These are phyloP conservation scores for Striga asiatica DNA, from an alignment of 257 asterid genomes.

Conservation along the genomic window DNA sequence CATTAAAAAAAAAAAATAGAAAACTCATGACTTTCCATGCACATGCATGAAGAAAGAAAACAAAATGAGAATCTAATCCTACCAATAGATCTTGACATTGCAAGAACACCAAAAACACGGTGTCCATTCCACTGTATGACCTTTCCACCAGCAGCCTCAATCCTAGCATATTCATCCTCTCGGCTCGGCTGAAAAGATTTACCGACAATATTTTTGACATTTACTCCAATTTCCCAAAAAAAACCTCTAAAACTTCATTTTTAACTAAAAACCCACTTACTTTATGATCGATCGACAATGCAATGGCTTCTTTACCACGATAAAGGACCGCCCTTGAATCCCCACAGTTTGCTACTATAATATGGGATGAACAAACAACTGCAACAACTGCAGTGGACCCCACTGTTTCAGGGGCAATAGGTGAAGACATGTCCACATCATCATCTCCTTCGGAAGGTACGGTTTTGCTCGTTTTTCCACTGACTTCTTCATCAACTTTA, in stretches of 20 bases:
- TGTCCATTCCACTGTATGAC: constrained; percentile 98
- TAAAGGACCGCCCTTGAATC: constrained; percentile 3
- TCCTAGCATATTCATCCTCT: constrained; percentile 88
- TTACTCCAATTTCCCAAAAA: neutral
- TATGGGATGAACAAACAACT: neutral
- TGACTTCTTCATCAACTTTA: constrained; percentile 69
- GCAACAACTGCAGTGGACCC: constrained; percentile 8
- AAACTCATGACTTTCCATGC: neutral
- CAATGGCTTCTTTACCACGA: neutral
- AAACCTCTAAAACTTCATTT: neutral
- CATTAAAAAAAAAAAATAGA: no score
- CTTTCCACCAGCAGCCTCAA: constrained; percentile 92
- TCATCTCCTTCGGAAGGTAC: constrained; percentile 16
- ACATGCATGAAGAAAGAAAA: neutral
- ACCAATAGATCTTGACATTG: constrained; percentile 97
- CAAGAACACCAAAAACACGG: constrained; percentile 95
- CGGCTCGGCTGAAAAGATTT: constrained; percentile 53
- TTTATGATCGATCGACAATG: neutral
- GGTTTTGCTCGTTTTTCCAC: constrained; percentile 39
- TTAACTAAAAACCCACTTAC: neutral
- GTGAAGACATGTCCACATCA: neutral
- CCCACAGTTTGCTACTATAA: neutral
- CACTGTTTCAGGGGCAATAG: neutral
- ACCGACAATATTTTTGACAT: neutral
- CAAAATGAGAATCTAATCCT: constrained; percentile 12